Percentiles rank a stretch among this genome's conserved stretches.
Evolutionary conservation across 768 basidiomycete genomes (phyloP).

Genomic region (Serendipita vermifera): DNA sequence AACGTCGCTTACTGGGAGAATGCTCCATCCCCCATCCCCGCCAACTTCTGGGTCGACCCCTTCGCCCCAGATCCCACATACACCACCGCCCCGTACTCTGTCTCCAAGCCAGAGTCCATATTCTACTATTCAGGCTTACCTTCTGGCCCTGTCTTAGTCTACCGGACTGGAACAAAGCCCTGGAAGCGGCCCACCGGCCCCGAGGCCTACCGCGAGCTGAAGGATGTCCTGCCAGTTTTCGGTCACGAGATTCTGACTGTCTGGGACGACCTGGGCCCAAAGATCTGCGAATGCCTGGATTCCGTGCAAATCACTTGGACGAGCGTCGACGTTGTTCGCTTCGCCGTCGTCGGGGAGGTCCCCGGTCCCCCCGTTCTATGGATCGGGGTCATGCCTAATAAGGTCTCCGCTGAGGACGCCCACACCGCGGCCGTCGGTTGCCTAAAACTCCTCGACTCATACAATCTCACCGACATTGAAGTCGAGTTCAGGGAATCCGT

Average conservation of each 20-base stretch:
- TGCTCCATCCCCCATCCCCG: no score
- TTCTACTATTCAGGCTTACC: no score
- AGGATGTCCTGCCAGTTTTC: slow-evolving; percentile 24
- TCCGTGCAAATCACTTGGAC: slow-evolving; percentile 21
- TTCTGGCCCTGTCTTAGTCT: no score
- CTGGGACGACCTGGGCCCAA: slow-evolving; percentile 20
- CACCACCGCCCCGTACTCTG: no score
- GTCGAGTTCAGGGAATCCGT: slow-evolving; percentile 26
- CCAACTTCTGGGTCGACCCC: no score
- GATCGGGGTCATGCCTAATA: slow-evolving; percentile 24
- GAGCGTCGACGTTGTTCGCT: slow-evolving; percentile 24
- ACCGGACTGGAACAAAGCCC: no score
- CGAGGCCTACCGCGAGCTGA: slow-evolving; percentile 19
- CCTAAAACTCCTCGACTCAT: slow-evolving; percentile 21
- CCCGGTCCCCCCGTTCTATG: slow-evolving; percentile 20
- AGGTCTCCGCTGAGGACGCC: slow-evolving; percentile 23
- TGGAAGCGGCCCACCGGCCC: no score
- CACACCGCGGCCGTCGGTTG: slow-evolving; percentile 18
- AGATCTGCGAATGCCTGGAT: slow-evolving; percentile 22
- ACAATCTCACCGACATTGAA: slow-evolving; percentile 24
- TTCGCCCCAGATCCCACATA: no score
- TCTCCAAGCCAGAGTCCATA: no score
- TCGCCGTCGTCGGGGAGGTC: slow-evolving; percentile 21
- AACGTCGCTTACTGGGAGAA: no score
- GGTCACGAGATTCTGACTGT: slow-evolving; percentile 18